Evolutionary conservation across 805 yeast species (phyloP), one percentile per base, ranked within the genome.

Genomic region (Starmerella floris): DNA sequence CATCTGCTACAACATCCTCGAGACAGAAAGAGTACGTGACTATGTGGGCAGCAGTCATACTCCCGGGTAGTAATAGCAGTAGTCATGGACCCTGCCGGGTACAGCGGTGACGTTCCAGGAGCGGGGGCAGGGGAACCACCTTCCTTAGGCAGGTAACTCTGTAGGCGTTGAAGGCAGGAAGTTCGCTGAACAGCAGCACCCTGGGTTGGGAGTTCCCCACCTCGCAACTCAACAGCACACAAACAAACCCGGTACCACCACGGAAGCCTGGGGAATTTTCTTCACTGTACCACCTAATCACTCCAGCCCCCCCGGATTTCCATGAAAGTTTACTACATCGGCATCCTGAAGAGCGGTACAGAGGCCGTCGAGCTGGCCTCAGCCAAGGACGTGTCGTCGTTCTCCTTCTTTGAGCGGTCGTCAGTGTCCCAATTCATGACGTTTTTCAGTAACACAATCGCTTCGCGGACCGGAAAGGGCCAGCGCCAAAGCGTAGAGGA

Each of bases 401-500:
- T 88, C 64, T 76, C 91, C 23, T 91, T 83, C 63, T 91, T 91
- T 62, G 95, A 88, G 65, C 72, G 87, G 54, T 63, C 70, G 27
- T 69, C 79, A 34, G 95, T 87, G 23, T 77, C 81, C 19, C 95
- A 88, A 63, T 88, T 91, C 64, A 83, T 88, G 94, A 76, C 94
- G 3, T 91, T 91, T 62, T 87, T 91, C 64, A 73, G 93, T 22
- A 83, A 77, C 56, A 91, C 98, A 2, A 88, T 88, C 22, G 77
- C 94, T 15, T 79, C 77, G 50, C 77, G 98, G 64, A 91, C 98
- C 2, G 64, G 69, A 32, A 69, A 88, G 1, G 94, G 95, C 37
- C 88, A 84, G 64, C 77, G 97, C 65, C 98, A 91, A 62, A 74
- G 84, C 60, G 82, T 91, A 41, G 95, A 91, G 61, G 96, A 91